Evolutionary conservation across 495 filamentous ascomycete species (phyloP).

Genomic region (Hyaloscypha variabilis): DNA sequence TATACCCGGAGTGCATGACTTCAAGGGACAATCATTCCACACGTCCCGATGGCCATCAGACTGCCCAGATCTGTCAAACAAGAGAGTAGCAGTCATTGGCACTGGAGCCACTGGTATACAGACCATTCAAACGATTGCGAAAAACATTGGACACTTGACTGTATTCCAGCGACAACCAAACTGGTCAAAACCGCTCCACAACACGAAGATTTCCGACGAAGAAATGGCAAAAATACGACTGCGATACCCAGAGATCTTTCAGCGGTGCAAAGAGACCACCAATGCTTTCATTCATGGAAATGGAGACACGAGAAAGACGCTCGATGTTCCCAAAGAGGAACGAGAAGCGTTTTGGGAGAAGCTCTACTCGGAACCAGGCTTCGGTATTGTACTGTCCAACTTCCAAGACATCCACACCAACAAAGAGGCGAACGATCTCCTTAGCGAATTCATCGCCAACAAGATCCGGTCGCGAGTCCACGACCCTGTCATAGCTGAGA

Average conservation of each 20-base stretch:
- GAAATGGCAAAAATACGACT: slow-evolving; percentile 45
- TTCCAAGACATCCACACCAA: slow-evolving; percentile 55
- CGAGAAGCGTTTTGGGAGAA: slow-evolving; percentile 49
- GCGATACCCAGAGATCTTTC: slow-evolving; percentile 49
- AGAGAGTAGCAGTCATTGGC: slow-evolving; percentile 59
- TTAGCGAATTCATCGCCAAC: slow-evolving; percentile 45
- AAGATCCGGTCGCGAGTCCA: slow-evolving; percentile 48
- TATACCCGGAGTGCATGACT: slow-evolving; percentile 37
- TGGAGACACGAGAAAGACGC: slow-evolving; percentile 34
- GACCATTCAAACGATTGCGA: slow-evolving; percentile 43
- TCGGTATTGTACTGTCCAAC: slow-evolving; percentile 50
- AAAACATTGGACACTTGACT: slow-evolving; percentile 37
- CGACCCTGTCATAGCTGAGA: slow-evolving; percentile 49
- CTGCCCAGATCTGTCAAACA: slow-evolving; percentile 47
- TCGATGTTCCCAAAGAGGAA: slow-evolving; percentile 51
- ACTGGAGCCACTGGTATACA: slow-evolving; percentile 58
- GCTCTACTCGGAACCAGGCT: slow-evolving; percentile 50
- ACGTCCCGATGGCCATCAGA: slow-evolving; percentile 57
- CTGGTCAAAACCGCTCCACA: slow-evolving; percentile 51
- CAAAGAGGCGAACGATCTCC: slow-evolving; percentile 46
- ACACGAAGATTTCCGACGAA: slow-evolving; percentile 39
- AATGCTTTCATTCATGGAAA: slow-evolving; percentile 30
- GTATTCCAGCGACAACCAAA: slow-evolving; percentile 60
- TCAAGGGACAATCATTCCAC: slow-evolving; percentile 45
- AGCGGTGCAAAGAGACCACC: slow-evolving; percentile 46